Evolutionary conservation across 2,329 filamentous ascomycete genomes (phyloP).

Genomic region (Pseudocercospora fuligena): DNA sequence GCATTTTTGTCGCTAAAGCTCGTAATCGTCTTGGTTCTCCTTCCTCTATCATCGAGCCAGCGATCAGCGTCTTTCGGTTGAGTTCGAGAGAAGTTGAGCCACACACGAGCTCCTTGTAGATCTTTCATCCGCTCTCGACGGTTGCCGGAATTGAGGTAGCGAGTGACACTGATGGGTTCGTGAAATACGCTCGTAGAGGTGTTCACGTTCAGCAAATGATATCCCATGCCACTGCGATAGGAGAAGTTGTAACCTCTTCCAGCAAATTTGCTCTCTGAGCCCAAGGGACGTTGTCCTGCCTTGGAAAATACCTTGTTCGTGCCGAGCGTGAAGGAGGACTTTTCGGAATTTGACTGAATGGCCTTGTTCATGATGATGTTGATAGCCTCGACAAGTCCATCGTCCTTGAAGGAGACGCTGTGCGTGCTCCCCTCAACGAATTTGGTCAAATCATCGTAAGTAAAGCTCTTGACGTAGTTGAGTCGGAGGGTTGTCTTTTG

Average conservation of each 20-base stretch:
- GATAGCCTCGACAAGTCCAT: neutral
- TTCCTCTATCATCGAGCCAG: neutral
- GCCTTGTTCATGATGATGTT: neutral
- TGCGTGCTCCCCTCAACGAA: neutral
- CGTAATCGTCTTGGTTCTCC: neutral
- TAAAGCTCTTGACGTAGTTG: neutral
- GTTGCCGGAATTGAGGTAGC: neutral
- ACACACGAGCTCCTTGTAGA: neutral
- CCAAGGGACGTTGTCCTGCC: neutral
- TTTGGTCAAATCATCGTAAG: neutral
- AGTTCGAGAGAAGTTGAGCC: neutral
- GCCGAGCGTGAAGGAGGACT: neutral
- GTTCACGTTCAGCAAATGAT: constrained; percentile 30
- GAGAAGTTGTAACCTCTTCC: neutral
- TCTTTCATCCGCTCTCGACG: neutral
- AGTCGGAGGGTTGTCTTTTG: neutral
- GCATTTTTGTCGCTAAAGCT: neutral
- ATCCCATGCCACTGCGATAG: neutral
- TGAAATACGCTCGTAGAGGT: constrained; percentile 27
- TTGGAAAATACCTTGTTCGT: constrained; percentile 1
- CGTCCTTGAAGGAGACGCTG: neutral
- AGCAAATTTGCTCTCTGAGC: neutral
- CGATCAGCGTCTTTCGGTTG: neutral
- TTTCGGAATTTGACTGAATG: neutral
- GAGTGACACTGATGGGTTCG: neutral